Evolutionary conservation across 257 asterid genomes (phyloP).

Genomic region (Gentiana straminea): DNA sequence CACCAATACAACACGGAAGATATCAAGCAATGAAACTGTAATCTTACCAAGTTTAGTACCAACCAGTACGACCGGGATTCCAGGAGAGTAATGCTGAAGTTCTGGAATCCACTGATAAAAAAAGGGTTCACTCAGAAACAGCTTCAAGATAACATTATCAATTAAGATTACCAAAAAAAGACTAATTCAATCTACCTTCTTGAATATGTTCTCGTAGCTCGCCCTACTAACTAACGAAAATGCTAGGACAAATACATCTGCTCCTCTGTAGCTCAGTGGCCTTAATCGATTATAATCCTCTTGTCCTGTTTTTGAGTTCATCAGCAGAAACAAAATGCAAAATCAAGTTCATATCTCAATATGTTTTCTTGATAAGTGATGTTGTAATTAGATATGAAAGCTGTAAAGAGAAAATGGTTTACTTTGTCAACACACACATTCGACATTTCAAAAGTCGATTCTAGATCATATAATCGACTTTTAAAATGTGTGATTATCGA

Average conservation of each 20-base stretch:
- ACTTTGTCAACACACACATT: too few relatives aligned
- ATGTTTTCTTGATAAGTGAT: not conserved
- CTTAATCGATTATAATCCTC: conserved; percentile 93
- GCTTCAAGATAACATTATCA: not conserved
- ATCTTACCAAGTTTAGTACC: conserved; percentile 81
- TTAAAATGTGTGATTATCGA: too few relatives aligned
- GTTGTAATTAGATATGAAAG: not conserved
- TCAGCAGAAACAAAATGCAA: not conserved
- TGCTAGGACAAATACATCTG: conserved; percentile 80
- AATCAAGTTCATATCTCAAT: conserved; percentile 7
- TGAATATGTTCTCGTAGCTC: conserved; percentile 79
- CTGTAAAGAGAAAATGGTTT: not conserved
- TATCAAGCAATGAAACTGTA: conserved; percentile 1
- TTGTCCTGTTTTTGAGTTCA: conserved; percentile 42
- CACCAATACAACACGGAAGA: not conserved
- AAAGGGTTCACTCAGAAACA: conserved; percentile 9
- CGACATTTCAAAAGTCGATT: too few relatives aligned
- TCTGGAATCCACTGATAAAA: conserved; percentile 87
- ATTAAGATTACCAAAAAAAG: not conserved
- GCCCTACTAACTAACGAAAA: conserved; percentile 94
- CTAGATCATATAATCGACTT: too few relatives aligned
- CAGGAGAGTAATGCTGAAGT: conserved; percentile 88
- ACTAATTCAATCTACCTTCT: conserved; percentile 45
- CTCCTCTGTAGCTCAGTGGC: conserved; percentile 97
- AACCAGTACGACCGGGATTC: conserved; percentile 69